Evolutionary conservation across 805 yeast species (phyloP).

Genomic region (Tetrapisispora namnaoensis): DNA sequence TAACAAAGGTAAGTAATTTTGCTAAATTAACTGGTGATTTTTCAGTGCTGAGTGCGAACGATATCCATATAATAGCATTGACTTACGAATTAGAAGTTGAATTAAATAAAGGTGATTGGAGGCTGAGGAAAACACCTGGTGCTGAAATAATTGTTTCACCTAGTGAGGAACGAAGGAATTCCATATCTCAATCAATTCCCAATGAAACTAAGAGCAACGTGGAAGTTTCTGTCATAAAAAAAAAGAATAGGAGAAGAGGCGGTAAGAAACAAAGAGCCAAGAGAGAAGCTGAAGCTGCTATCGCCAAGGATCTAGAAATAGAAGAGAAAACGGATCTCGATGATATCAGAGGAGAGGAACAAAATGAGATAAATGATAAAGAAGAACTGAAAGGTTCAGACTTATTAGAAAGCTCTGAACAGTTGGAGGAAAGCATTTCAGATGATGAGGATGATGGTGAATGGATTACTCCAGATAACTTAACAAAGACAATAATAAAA

Average conservation of each 20-base stretch:
- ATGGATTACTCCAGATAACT: conserved; percentile 89
- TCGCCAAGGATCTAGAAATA: background rate
- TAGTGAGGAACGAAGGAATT: background rate
- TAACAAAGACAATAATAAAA: conserved; percentile 57
- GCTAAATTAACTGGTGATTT: conserved; percentile 88
- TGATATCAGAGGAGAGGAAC: background rate
- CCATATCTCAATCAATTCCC: conserved; percentile 11
- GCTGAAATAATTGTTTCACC: conserved; percentile 28
- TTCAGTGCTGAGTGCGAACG: conserved; percentile 78
- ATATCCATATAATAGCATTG: conserved; percentile 84
- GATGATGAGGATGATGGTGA: conserved; percentile 73
- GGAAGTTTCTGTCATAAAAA: conserved; percentile 18
- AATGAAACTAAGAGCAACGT: background rate
- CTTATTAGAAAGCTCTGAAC: conserved; percentile 5
- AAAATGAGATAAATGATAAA: conserved; percentile 1
- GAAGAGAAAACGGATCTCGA: background rate
- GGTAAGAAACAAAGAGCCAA: conserved; percentile 57
- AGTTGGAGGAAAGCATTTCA: conserved; percentile 22
- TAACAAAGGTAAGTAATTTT: conserved; percentile 62
- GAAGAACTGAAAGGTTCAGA: conserved; percentile 2
- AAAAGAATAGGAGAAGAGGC: conserved; percentile 49
- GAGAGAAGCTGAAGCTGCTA: conserved; percentile 31
- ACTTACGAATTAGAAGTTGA: conserved; percentile 81
- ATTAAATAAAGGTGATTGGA: conserved; percentile 55
- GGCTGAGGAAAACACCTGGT: conserved; percentile 67